A percentile compares a stretch with the other conserved stretches of the same genome.
These are phyloP conservation scores for Atkinsonella texensis DNA, from an alignment of 2,329 filamentous ascomycete genomes.

Conservation along the genomic window DNA sequence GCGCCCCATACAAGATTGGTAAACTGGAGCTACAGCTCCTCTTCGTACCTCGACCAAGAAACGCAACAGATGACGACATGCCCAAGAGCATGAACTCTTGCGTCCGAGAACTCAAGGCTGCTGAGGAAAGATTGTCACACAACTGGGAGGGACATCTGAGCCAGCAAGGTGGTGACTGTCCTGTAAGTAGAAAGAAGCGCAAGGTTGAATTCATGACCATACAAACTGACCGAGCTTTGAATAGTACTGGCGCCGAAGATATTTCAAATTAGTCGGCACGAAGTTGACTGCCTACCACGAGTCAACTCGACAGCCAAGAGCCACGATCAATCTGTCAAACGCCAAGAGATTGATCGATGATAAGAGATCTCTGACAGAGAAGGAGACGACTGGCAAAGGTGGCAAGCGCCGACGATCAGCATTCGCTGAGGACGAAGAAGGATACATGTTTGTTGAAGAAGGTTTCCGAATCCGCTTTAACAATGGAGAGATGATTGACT, in stretches of 20 bases:
- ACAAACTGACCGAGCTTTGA: slow-evolving; percentile 23
- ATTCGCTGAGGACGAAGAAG: slow-evolving; percentile 96
- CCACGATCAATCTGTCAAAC: slow-evolving; percentile 92
- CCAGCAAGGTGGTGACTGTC: slow-evolving; percentile 95
- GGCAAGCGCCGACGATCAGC: slow-evolving; percentile 82
- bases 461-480: slow-evolving; percentile 98
- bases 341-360: slow-evolving; percentile 91
- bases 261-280: slow-evolving; percentile 85
- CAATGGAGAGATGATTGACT: slow-evolving; percentile 96
- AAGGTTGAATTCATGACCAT: not conserved
- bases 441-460: slow-evolving; percentile 99
- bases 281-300: slow-evolving; percentile 96
- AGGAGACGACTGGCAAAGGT: slow-evolving; percentile 63
- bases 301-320: slow-evolving; percentile 84
- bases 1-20: slow-evolving; percentile 92
- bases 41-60: slow-evolving; percentile 87
- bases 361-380: slow-evolving; percentile 68
- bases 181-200: slow-evolving; percentile 49
- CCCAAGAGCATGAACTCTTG: slow-evolving; percentile 98
- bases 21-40: slow-evolving; percentile 89
- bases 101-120: slow-evolving; percentile 83
- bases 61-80: slow-evolving; percentile 84
- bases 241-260: slow-evolving; percentile 93
- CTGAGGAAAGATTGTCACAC: slow-evolving; percentile 65
- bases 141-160: slow-evolving; percentile 83